phyloP scores from a whole-genome alignment of 495 filamentous ascomycete species.

The Gamarada debralockiae region DNA sequence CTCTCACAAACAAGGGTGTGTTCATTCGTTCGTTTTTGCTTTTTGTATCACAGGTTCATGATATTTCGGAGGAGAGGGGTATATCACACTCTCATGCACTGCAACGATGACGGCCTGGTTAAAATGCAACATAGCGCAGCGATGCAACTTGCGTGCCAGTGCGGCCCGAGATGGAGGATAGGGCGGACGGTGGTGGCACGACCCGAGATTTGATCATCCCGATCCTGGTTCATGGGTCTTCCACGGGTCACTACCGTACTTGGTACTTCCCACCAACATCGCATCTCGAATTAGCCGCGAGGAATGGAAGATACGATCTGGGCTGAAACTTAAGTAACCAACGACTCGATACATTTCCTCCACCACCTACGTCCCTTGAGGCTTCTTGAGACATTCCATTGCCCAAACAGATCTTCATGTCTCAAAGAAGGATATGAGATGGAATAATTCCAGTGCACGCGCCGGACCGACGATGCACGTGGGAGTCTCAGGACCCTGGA shows the following conservation, averaged over 20 bases:
- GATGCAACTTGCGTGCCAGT: conserved; percentile 11
- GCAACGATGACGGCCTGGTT: background rate
- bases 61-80: background rate
- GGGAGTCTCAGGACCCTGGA: background rate
- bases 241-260: too few relatives aligned
- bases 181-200: conserved; percentile 8
- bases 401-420: background rate
- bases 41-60: background rate
- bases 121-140: too few relatives aligned
- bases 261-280: too few relatives aligned
- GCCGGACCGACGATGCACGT: too few relatives aligned
- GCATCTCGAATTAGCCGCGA: conserved; percentile 19
- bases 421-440: background rate
- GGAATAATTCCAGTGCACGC: background rate
- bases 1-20: too few relatives aligned
- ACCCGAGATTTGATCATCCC: conserved; percentile 19
- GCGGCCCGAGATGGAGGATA: conserved; percentile 9
- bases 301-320: conserved; percentile 1
- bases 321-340: background rate
- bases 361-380: too few relatives aligned
- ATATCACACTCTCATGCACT: background rate
- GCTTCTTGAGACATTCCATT: conserved; percentile 12
- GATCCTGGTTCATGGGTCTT: conserved; percentile 11
- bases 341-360: background rate
- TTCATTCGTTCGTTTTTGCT: too few relatives aligned